Conservation (phyloP, 2,329 filamentous ascomycete species). For the Leptographium galeiforme region DNA sequence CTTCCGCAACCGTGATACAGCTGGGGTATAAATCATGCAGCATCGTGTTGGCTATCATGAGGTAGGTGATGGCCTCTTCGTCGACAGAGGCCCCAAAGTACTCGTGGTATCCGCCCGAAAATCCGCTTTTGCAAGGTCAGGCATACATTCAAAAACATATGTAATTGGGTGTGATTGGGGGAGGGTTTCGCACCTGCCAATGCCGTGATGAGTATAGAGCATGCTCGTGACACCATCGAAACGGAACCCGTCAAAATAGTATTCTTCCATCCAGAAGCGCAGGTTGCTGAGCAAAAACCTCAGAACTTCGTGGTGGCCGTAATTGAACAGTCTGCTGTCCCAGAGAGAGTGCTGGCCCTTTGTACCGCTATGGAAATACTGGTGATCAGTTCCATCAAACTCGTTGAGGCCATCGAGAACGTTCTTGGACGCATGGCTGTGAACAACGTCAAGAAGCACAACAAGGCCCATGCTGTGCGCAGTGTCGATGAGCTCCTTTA, state of each 20-base stretch:
- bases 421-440: constrained; percentile 97
- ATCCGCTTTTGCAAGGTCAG: constrained; percentile 46
- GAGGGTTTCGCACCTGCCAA: constrained; percentile 65
- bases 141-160: not conserved
- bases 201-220: constrained; percentile 91
- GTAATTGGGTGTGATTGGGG: not conserved
- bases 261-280: constrained; percentile 99
- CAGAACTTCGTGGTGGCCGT: constrained; percentile 84
- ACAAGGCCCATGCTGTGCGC: constrained; percentile 84
- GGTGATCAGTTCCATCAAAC: constrained; percentile 89
- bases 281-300: constrained; percentile 94
- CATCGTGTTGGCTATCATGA: constrained; percentile 95
- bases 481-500: constrained; percentile 93
- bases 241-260: constrained; percentile 89
- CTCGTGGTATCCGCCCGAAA: constrained; percentile 95
- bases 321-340: constrained; percentile 97
- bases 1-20: constrained; percentile 84
- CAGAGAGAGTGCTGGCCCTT: constrained; percentile 85
- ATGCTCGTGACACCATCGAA: constrained; percentile 98
- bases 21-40: constrained; percentile 81
- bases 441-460: constrained; percentile 87
- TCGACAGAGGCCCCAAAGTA: constrained; percentile 87
- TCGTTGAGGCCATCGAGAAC: constrained; percentile 88
- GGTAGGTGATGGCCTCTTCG: constrained; percentile 84
- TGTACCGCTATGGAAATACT: constrained; percentile 82